Evolutionary conservation across 2,329 filamentous ascomycete species (phyloP), one percentile per base, ranked within the genome.

Genomic region (Epichloe brachyelytri): DNA sequence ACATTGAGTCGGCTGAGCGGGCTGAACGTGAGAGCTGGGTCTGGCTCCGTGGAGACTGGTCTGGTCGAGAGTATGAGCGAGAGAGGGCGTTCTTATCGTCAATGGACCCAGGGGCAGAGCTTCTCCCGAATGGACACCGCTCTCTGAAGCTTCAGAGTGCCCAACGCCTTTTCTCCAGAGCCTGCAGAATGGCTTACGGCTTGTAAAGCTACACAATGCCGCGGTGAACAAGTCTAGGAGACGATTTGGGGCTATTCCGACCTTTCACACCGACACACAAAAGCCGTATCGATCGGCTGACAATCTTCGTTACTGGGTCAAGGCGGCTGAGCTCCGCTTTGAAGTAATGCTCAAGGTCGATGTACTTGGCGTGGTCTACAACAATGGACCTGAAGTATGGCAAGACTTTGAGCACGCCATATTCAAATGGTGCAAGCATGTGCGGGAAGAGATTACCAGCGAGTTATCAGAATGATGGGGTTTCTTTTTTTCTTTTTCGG

Each of bases 221-320:
- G 82, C 88, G 0, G 86, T 98, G 34, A 81, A 82, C 62, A 87
- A 87, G 64, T 96, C 90, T 20, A 83, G 85, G 62, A 79, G 88
- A 33, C 86, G 86, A 7, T 97, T 97, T 64, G 89, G 90, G 49
- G 80, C 87, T 55, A 96, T 98, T 63, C 88, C 88, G 52, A 78
- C 79, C 10, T 96, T 85, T 66, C 93, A 97, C 65, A 83, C 82
- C n/a, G 89, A 98, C 66, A 91, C 93, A 10, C 83, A 82, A 54
- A 97, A 97, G 69, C 93, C 93, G 0, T 98, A 98, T 66, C 85
- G 93, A 46, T 84, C 84, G 55, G 88, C 90, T 3, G 93, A 98
- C 59, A 98, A 98, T 65, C 75, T 98, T 55, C 81, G 89, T 40
- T 98, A 86, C 73, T 98, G 93, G 91, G 79, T 86, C 68, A 98